Evolutionary conservation across 495 filamentous ascomycete species (phyloP), one percentile per base, ranked within the genome.

Genomic region (Podospora pseudoanserina): DNA sequence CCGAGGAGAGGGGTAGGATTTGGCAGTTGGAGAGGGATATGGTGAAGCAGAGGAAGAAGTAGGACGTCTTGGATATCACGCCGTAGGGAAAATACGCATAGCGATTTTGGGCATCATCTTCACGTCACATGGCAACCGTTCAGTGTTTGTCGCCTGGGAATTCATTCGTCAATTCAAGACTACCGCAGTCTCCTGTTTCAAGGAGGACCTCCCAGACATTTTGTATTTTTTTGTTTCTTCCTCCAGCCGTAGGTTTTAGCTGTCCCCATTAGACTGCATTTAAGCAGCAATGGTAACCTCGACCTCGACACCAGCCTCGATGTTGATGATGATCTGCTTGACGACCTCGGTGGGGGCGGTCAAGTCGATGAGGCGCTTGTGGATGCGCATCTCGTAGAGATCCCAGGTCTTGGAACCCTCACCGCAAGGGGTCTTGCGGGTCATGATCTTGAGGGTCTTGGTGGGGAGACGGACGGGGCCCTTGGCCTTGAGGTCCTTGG

Each of bases 291-390:
- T 99, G 77, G 95, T 99, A 74, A 99, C 95, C 88, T 99, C 95
- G 76, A 99, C 95, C 89, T 99, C 95, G 80, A 99, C 95, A 87
- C 95, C 95, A 70, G 95, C 95, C 89, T 99, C 95, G 82, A 99
- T 98, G 87, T 99, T 99, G 86, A 98, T 93, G 82, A 99, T 99
- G 87, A 99, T 98, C 88, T 97, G 93, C 90, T 99, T 99, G 82
- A 99, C 95, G 69, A 97, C 92, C 88, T 99, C 95, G 75, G 95
- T 99, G 65, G 95, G 95, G 69, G 95, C 95, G 81, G 94, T 95
- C 67, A 98, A 86, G 85, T 92, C 94, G 73, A 68, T 72, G 30
- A 73, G 88, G 79, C 94, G 92, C 89, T 98, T 98, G 87, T 98
- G 93, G 80, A 98, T 96, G 85, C 95, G 90, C 94, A 98, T 96